phyloP scores from a whole-genome alignment of 768 basidiomycete species.

The Leccinum boreale region DNA sequence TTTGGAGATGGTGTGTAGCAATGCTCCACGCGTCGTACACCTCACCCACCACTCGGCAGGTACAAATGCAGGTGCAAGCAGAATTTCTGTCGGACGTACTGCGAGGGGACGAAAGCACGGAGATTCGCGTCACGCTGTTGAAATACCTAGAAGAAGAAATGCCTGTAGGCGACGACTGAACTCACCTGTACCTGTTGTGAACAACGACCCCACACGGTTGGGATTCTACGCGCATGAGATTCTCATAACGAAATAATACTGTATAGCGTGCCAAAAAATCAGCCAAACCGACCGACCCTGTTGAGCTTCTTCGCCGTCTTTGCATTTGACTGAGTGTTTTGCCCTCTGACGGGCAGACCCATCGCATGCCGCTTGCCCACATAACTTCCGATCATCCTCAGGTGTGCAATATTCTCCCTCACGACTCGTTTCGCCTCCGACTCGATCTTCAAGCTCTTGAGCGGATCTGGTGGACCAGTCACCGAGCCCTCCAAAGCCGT shows the following conservation, averaged over 20 bases:
- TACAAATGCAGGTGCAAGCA: slow-evolving; percentile 93
- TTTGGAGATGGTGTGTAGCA: slow-evolving; percentile 83
- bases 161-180: slow-evolving; percentile 86
- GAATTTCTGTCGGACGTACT: slow-evolving; percentile 88
- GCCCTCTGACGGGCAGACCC: slow-evolving; percentile 91
- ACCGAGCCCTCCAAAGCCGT: slow-evolving; percentile 32
- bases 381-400: slow-evolving; percentile 92
- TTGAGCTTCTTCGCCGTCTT: slow-evolving; percentile 91
- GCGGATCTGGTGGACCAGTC: slow-evolving; percentile 50
- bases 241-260: slow-evolving; percentile 2
- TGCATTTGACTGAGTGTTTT: slow-evolving; percentile 89
- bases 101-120: slow-evolving; percentile 91
- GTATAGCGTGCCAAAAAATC: slow-evolving; percentile 13
- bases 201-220: neutral
- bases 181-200: slow-evolving; percentile 19
- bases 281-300: slow-evolving; percentile 62
- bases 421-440: slow-evolving; percentile 79
- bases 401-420: slow-evolving; percentile 89
- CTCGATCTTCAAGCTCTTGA: slow-evolving; percentile 81
- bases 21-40: slow-evolving; percentile 5
- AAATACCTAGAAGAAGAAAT: slow-evolving; percentile 96
- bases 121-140: slow-evolving; percentile 85
- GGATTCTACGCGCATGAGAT: slow-evolving; percentile 1
- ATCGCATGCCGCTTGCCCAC: slow-evolving; percentile 91
- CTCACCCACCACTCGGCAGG: slow-evolving; percentile 44